These are phyloP conservation scores for Fusarium denticulatum DNA, from an alignment of 2,329 filamentous ascomycete species.

Conservation along the genomic window DNA sequence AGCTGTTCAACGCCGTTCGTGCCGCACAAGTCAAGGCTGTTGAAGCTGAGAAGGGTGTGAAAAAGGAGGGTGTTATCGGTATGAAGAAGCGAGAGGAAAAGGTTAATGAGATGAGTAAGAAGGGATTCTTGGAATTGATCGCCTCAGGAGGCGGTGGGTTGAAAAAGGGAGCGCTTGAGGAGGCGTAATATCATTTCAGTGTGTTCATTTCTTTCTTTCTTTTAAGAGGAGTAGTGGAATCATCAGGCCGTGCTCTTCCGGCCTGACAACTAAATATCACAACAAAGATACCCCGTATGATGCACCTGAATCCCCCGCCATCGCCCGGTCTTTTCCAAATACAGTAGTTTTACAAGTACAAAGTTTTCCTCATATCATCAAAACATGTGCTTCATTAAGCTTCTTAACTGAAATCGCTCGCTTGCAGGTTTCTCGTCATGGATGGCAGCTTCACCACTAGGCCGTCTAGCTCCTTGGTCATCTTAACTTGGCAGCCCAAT, in stretches of 20 bases:
- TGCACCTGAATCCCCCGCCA: slow-evolving; percentile 40
- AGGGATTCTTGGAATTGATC: slow-evolving; percentile 95
- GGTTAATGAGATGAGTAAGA: slow-evolving; percentile 95
- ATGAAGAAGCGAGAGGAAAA: slow-evolving; percentile 84
- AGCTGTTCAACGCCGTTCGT: slow-evolving; percentile 94
- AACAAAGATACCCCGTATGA: slow-evolving; percentile 46
- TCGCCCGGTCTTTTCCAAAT: slow-evolving; percentile 35
- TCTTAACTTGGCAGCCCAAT: slow-evolving; percentile 89
- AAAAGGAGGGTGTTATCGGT: slow-evolving; percentile 79
- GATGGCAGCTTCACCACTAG: slow-evolving; percentile 84
- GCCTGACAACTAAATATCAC: slow-evolving; percentile 41
- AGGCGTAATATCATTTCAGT: slow-evolving; percentile 55
- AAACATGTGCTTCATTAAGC: slow-evolving; percentile 23
- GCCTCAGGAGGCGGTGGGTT: slow-evolving; percentile 68
- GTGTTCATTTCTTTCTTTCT: slow-evolving; percentile 29
- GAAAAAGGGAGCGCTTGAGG: slow-evolving; percentile 68
- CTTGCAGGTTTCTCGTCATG: slow-evolving; percentile 96
- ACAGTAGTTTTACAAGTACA: slow-evolving; percentile 45
- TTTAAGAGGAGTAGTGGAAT: slow-evolving; percentile 45
- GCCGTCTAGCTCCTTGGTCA: slow-evolving; percentile 91
- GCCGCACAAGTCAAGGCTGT: slow-evolving; percentile 90
- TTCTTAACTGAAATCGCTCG: slow-evolving; percentile 79
- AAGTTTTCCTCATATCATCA: slow-evolving; percentile 17
- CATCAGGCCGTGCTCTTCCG: slow-evolving; percentile 39
- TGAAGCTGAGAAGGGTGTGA: slow-evolving; percentile 76